phyloP scores from a whole-genome alignment of 192 early-diverging fungal species.

The Coemansia sp. region DNA sequence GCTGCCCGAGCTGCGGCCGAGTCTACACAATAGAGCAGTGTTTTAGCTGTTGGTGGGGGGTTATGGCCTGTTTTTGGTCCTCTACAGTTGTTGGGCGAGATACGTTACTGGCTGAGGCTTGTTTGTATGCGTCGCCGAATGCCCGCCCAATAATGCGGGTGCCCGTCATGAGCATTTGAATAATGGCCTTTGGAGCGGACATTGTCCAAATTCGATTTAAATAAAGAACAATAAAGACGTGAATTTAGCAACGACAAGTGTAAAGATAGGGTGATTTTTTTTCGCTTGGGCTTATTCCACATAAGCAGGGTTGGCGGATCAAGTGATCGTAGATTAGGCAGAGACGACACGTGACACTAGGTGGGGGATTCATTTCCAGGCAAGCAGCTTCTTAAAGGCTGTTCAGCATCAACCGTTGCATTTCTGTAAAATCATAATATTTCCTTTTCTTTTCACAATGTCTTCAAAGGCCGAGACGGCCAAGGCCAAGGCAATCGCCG shows the following conservation, averaged over 20 bases:
- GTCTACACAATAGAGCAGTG: constrained; percentile 40
- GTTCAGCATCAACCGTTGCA: too few species aligned
- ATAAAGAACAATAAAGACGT: not conserved
- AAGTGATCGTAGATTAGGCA: not conserved
- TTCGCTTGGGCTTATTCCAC: not conserved
- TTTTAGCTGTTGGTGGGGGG: not conserved
- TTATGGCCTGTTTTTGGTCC: not conserved
- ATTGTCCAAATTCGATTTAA: constrained; percentile 17
- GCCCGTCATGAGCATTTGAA: constrained; percentile 75
- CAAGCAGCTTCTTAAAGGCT: too few species aligned
- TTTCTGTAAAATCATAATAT: not conserved
- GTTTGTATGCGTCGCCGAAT: constrained; percentile 89
- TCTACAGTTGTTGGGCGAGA: not conserved
- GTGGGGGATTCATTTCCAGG: too few species aligned
- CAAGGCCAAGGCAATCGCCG: constrained; percentile 45
- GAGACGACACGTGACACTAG: too few species aligned
- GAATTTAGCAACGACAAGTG: not conserved
- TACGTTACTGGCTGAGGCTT: constrained; percentile 82
- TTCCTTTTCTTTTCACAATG: constrained; percentile 7
- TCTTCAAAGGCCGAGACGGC: constrained; percentile 40
- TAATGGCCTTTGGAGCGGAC: constrained; percentile 69
- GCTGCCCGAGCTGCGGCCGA: constrained; percentile 65
- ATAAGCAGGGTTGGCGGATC: not conserved
- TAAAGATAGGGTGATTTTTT: too few species aligned
- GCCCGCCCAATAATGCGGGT: constrained; percentile 84